Evolutionary conservation across 2,329 filamentous ascomycete species (phyloP), one percentile per base, ranked within the genome.

Genomic region (Arthrobotrys conoides): DNA sequence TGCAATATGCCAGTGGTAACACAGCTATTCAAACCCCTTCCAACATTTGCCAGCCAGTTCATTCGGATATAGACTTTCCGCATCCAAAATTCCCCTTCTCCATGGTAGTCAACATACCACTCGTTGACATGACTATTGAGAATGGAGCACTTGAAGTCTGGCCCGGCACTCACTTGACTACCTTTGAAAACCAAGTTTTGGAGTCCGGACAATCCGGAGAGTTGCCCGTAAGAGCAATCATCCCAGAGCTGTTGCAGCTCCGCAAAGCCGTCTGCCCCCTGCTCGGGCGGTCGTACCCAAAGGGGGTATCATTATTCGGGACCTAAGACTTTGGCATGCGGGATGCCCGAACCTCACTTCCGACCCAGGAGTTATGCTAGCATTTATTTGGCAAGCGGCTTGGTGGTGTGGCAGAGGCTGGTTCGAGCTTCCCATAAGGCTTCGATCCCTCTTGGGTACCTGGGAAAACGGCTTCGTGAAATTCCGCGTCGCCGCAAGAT

Each of bases 291-390:
- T 83, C 1, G 85, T 89, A 0, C 84, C 84, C 41, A 89, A 88
- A 80, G 89, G 89, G 0, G 87, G 87, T 46, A 82, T 91, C 22
- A 85, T 90, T 41, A 82, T 91, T 33, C 85, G 90, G 1, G 89
- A 91, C 82, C 82, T 91, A 67, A 84, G 89, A 24, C 85, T 90
- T 4, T 91, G 89, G 89, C 89, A 91, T 82, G 89, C 88, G 0
- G 89, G 89, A 0, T 89, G 90, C 87, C 89, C 89, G 0, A 91
- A 91, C 80, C 81, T 83, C 49, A 87, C 86, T 0, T 82, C 85
- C 3, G 83, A 86, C 5, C 85, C 87, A 16, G 83, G 88, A 27
- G 86, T 90, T 18, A 90, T 90, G 89, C 83, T 90, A n/a, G 88
- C 88, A 59, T 69, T 69, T 24, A 49, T 69, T 33, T 69, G 64